A percentile compares a stretch with the other conserved stretches of the same genome.
These are phyloP conservation scores for Penicillium fuscoglaucum DNA, from an alignment of 2,329 filamentous ascomycete genomes.

Conservation along the genomic window DNA sequence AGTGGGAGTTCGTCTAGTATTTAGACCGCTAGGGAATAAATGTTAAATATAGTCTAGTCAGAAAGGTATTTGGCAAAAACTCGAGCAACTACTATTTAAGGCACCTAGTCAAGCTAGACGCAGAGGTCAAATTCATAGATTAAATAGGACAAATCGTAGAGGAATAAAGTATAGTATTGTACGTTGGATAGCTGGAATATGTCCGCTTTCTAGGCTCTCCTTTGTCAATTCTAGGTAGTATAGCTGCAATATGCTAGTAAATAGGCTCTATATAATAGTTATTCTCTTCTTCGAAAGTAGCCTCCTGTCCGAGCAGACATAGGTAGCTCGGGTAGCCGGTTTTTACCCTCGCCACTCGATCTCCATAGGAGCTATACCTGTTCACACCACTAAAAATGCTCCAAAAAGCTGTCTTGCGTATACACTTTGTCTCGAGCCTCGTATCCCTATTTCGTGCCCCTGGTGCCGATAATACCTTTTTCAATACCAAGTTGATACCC, in stretches of 20 bases:
- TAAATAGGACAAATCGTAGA: background rate
- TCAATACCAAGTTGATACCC: slow-evolving; percentile 18
- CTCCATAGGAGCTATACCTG: slow-evolving; percentile 13
- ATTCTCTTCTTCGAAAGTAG: slow-evolving; percentile 16
- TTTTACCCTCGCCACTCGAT: slow-evolving; percentile 14
- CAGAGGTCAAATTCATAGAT: slow-evolving; percentile 1
- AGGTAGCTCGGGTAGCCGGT: slow-evolving; percentile 11
- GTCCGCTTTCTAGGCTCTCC: background rate
- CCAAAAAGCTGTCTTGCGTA: slow-evolving; percentile 11
- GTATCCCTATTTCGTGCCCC: slow-evolving; percentile 4
- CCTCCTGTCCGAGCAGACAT: slow-evolving; percentile 13
- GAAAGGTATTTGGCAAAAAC: background rate
- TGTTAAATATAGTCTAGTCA: slow-evolving; percentile 3
- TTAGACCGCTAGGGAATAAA: background rate
- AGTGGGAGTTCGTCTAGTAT: slow-evolving; percentile 2
- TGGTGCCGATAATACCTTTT: slow-evolving; percentile 15
- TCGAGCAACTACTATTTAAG: background rate
- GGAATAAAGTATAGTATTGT: background rate
- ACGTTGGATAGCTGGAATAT: background rate
- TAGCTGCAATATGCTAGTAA: slow-evolving; percentile 9
- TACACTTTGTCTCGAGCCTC: slow-evolving; percentile 17
- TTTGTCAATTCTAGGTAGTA: background rate
- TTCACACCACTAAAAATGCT: slow-evolving; percentile 11
- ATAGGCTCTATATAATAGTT: slow-evolving; percentile 1
- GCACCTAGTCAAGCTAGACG: slow-evolving; percentile 7